Evolutionary conservation across 495 filamentous ascomycete genomes (phyloP), one percentile per base, ranked within the genome.

Genomic region (Geopyxis carbonaria): DNA sequence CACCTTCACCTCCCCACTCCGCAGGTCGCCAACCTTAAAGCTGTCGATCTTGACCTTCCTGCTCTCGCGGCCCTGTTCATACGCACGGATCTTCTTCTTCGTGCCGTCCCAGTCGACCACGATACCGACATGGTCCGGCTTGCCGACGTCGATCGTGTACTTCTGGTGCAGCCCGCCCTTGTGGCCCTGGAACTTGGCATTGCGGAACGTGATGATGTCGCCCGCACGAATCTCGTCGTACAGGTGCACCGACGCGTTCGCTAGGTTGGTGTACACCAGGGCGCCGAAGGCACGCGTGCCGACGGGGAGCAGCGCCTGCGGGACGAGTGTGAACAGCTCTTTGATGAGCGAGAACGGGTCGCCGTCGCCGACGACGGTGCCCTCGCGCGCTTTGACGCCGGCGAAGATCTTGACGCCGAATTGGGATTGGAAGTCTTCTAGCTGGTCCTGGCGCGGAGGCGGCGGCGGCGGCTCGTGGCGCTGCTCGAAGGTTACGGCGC

Each of bases 61-160:
- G 56, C 75, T 87, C 61, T 95, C 89, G 22, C 89, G 64, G 0
- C 87, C 89, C 55, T 97, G 89, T 55, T 97, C 89, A 80, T 81
- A 95, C 0, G 76, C 86, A 27, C 86, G 64, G 24, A 97, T 77
- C 68, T 93, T 93, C 72, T 93, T 94, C 68, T 94, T 93, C 19
- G 84, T 93, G 22, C 89, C 89, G 57, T 97, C 89, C 89, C 89
- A 97, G 56, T 97, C 89, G 8, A 84, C 70, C n/a, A 95, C 86
- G n/a, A 97, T 65, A 2, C 70, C 91, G 1, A 95, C 89, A 58
- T 97, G 89, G 48, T 93, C 87, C 3, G 80, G 80, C 51, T 80
- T 84, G 33, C 89, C 89, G 0, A 93, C 82, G 45, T 97, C 89
- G 24, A 71, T 61, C 37, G 62, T 75, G 55, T 97, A 97, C 60